phyloP scores from a whole-genome alignment of 2,329 filamentous ascomycete species.

The Penicillium sp. region DNA sequence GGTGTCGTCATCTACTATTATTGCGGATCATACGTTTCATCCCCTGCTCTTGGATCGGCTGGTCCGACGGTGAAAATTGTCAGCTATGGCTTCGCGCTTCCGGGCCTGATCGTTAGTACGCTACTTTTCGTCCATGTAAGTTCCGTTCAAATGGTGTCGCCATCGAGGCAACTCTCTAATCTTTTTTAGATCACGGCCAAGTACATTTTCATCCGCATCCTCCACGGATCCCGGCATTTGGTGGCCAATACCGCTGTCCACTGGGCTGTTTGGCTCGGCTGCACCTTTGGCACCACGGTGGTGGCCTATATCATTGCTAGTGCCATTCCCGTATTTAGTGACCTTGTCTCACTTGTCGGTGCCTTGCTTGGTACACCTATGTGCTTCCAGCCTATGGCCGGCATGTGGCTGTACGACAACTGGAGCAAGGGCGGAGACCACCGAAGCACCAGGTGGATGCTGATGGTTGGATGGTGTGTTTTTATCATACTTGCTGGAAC shows the following conservation, averaged over 20 bases:
- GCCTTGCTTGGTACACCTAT: constrained; percentile 20
- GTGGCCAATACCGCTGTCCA: constrained; percentile 17
- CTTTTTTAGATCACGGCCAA: constrained; percentile 12
- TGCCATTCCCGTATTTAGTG: constrained; percentile 21
- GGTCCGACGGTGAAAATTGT: constrained; percentile 40
- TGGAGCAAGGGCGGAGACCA: constrained; percentile 24
- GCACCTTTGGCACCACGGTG: constrained; percentile 12
- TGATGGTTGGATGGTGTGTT: constrained; percentile 18
- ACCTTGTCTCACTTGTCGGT: constrained; percentile 20
- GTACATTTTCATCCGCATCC: constrained; percentile 18
- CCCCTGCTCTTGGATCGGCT: constrained; percentile 47
- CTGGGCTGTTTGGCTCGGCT: constrained; percentile 19
- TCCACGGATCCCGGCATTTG: constrained; percentile 17
- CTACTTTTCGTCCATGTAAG: constrained; percentile 21
- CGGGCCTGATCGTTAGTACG: constrained; percentile 25
- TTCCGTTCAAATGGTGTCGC: not conserved
- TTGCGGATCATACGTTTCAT: constrained; percentile 46
- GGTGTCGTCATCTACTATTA: constrained; percentile 45
- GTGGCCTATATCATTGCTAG: constrained; percentile 23
- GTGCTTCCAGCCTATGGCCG: constrained; percentile 32
- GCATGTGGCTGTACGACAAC: constrained; percentile 44
- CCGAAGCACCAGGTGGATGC: constrained; percentile 15
- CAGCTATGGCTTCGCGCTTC: constrained; percentile 38
- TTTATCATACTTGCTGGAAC: constrained; percentile 38
- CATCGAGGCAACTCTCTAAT: too few relatives aligned